phyloP scores from a whole-genome alignment of 2,329 filamentous ascomycete species.

The Exophiala calicioides region DNA sequence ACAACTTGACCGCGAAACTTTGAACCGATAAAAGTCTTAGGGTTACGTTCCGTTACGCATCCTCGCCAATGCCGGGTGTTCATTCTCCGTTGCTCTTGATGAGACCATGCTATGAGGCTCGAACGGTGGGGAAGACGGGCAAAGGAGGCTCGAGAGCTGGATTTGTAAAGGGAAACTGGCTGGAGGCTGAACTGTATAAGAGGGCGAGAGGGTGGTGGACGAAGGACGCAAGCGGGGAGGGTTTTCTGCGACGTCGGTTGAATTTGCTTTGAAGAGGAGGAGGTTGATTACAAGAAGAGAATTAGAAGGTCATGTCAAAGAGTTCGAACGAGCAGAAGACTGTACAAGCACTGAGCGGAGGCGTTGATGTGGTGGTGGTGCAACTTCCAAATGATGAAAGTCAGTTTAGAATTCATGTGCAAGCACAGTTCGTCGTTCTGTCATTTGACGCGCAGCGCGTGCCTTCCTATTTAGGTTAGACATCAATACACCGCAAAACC shows the following conservation, averaged over 20 bases:
- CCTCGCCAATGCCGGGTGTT: constrained; percentile 51
- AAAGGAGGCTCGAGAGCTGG: constrained; percentile 54
- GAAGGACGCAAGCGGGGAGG: constrained; percentile 27
- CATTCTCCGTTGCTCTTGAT: constrained; percentile 42
- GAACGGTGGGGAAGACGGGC: constrained; percentile 53
- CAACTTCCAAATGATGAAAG: neutral
- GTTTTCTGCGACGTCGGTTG: constrained; percentile 17
- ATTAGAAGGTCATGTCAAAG: constrained; percentile 17
- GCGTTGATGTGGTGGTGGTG: neutral
- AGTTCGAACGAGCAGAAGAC: constrained; percentile 4
- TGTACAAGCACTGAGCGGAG: neutral
- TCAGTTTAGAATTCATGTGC: too few species aligned
- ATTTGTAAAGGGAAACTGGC: constrained; percentile 75
- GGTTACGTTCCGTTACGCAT: constrained; percentile 91
- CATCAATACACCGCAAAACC: too few species aligned
- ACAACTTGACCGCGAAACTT: constrained; percentile 73
- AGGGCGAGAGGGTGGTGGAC: constrained; percentile 42
- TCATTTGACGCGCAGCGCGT: too few species aligned
- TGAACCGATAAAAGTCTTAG: constrained; percentile 76
- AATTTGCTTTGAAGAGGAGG: constrained; percentile 6
- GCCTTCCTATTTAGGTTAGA: too few species aligned
- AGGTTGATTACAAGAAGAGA: constrained; percentile 11
- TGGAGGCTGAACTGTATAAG: constrained; percentile 71
- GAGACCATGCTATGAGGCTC: constrained; percentile 61
- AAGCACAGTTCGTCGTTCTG: too few species aligned